phyloP scores from a whole-genome alignment of 1,284 basidiomycete species.

The Rhizopogon parksii region DNA sequence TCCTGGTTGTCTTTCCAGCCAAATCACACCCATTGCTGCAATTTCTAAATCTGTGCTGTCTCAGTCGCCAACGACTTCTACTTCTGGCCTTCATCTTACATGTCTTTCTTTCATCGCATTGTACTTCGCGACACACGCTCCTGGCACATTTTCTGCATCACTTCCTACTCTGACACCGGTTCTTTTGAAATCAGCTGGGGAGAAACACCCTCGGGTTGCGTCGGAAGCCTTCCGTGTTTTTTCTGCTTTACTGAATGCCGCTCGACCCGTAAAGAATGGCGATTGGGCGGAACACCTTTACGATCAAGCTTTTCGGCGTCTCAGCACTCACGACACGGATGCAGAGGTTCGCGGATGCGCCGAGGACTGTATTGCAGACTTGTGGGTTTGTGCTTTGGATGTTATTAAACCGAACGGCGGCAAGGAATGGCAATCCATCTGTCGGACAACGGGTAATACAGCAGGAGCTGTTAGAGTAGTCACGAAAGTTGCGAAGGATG shows the following conservation, averaged over 20 bases:
- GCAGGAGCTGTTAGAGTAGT: conserved; percentile 69
- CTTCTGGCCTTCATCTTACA: conserved; percentile 71
- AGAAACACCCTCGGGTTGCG: conserved; percentile 69
- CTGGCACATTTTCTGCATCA: conserved; percentile 54
- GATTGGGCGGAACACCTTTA: conserved; percentile 71
- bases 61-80: conserved; percentile 58
- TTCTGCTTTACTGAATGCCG: conserved; percentile 59
- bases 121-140: conserved; percentile 78
- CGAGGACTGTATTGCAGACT: conserved; percentile 76
- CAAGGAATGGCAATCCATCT: conserved; percentile 77
- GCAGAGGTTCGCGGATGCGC: conserved; percentile 84
- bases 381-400: conserved; percentile 84
- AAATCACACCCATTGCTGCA: conserved; percentile 56
- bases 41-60: conserved; percentile 60
- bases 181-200: conserved; percentile 65
- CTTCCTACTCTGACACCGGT: conserved; percentile 65
- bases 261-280: conserved; percentile 52
- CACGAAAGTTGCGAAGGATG: conserved; percentile 62
- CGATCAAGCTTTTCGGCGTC: conserved; percentile 60
- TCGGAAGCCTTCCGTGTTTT: conserved; percentile 82
- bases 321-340: conserved; percentile 81
- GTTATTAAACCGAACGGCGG: conserved; percentile 51
- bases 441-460: conserved; percentile 68
- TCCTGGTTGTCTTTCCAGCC: conserved; percentile 74
- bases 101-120: conserved; percentile 79